A percentile compares a stretch with the other conserved stretches of the same genome.
Conservation (phyloP, 2,329 filamentous ascomycete species). For the Hypoxylon sp. region DNA sequence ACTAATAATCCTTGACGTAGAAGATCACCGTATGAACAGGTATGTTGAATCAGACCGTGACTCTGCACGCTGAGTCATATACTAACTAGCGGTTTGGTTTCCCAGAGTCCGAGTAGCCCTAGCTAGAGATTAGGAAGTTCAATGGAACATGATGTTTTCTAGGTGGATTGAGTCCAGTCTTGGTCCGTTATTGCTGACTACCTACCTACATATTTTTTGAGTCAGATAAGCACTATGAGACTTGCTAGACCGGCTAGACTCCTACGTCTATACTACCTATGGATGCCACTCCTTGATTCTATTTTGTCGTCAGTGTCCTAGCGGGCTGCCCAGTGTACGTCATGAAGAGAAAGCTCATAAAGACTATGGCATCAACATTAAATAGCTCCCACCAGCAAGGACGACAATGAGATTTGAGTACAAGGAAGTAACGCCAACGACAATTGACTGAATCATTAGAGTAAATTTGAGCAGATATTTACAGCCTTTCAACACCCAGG, state of each 20-base stretch:
- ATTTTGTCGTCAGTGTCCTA: too few relatives aligned
- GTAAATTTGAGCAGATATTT: slow-evolving; percentile 13
- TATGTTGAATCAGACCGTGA: neutral
- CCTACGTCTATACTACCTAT: too few relatives aligned
- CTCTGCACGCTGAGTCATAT: neutral
- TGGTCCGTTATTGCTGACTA: too few relatives aligned
- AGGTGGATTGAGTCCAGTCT: too few relatives aligned
- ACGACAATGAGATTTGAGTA: neutral
- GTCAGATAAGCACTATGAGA: neutral
- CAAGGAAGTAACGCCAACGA: neutral
- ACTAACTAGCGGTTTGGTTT: neutral
- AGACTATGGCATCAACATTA: too few relatives aligned
- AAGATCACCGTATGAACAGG: neutral
- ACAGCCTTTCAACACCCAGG: neutral
- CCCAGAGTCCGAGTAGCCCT: neutral
- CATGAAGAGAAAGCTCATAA: too few relatives aligned
- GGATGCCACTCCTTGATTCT: too few relatives aligned
- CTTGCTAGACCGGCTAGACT: neutral
- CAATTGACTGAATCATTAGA: neutral
- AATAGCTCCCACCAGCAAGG: neutral
- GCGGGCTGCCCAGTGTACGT: too few relatives aligned
- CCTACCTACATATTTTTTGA: too few relatives aligned
- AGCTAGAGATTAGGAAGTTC: too few relatives aligned
- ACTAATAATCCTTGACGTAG: neutral
- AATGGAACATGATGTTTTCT: too few relatives aligned